phyloP scores from a whole-genome alignment of 2,329 filamentous ascomycete species.

The Cercospora beticola region DNA sequence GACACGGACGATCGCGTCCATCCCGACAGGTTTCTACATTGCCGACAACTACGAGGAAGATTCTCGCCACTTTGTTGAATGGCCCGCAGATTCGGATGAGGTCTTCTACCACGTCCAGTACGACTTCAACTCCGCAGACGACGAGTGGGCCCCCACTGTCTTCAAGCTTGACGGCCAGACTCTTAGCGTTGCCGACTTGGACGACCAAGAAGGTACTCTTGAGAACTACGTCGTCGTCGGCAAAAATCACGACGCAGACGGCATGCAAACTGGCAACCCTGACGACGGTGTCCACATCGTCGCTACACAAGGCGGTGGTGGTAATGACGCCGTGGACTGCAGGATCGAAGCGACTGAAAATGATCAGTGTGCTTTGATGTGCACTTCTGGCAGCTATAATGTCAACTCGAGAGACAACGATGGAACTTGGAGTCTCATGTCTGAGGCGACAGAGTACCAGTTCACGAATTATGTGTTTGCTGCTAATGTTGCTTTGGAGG shows the following conservation, averaged over 20 bases:
- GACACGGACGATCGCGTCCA: not conserved
- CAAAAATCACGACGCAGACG: conserved; percentile 9
- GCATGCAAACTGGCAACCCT: conserved; percentile 2
- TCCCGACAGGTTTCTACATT: conserved; percentile 3
- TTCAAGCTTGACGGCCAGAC: not conserved
- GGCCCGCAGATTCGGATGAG: conserved; percentile 6
- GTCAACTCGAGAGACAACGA: conserved; percentile 3
- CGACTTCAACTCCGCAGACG: not conserved
- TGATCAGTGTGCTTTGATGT: conserved; percentile 6
- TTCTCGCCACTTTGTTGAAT: not conserved
- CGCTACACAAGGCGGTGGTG: not conserved
- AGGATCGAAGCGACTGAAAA: not conserved
- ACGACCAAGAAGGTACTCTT: not conserved
- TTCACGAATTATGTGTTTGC: conserved; percentile 7
- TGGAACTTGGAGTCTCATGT: conserved; percentile 3
- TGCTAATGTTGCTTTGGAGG: conserved; percentile 5
- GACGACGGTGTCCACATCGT: conserved; percentile 4
- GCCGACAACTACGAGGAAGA: conserved; percentile 6
- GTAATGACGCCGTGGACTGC: conserved; percentile 4
- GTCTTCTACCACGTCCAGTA: conserved; percentile 12
- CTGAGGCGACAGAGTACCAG: conserved; percentile 1
- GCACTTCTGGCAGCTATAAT: not conserved
- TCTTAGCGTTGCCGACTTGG: not conserved
- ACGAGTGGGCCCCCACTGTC: conserved; percentile 6
- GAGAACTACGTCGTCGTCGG: conserved; percentile 8